Conservation (phyloP, 225 moss, liverwort and hornwort genomes). For the Anthoceros angustus region DNA sequence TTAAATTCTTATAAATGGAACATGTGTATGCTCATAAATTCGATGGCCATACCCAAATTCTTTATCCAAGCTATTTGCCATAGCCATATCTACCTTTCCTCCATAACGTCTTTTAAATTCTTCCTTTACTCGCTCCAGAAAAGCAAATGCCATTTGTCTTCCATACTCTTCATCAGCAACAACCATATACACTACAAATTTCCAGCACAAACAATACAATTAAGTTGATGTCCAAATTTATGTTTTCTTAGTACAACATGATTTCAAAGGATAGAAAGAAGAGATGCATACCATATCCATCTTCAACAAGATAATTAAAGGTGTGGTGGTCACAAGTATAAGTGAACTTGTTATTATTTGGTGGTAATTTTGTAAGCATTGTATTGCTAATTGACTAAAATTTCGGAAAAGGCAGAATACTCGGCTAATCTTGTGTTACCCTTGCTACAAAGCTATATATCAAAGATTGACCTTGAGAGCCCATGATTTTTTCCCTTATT, state of each 20-base stretch:
- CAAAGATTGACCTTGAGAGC: conserved; percentile 9
- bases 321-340: conserved; percentile 34
- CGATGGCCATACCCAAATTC: conserved; percentile 10
- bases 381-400: conserved; percentile 22
- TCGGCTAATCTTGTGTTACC: conserved; percentile 24
- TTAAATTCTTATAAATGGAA: no score
- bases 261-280: background rate
- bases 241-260: no score
- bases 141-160: conserved; percentile 12
- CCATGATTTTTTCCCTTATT: background rate
- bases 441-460: conserved; percentile 38
- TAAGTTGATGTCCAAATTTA: no score
- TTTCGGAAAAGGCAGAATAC: conserved; percentile 23
- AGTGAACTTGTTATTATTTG: conserved; percentile 18
- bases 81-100: conserved; percentile 8
- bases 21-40: conserved; percentile 9
- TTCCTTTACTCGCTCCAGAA: conserved; percentile 11
- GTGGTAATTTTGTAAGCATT: conserved; percentile 30
- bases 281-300: conserved; percentile 9
- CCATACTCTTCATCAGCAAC: conserved; percentile 14
- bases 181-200: conserved; percentile 8
- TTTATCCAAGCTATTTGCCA: conserved; percentile 11
- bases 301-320: conserved; percentile 31
- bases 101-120: conserved; percentile 9
- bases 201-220: no score